These are phyloP conservation scores for Xanthoconium separans DNA, from an alignment of 1,284 basidiomycete species.

Conservation along the genomic window DNA sequence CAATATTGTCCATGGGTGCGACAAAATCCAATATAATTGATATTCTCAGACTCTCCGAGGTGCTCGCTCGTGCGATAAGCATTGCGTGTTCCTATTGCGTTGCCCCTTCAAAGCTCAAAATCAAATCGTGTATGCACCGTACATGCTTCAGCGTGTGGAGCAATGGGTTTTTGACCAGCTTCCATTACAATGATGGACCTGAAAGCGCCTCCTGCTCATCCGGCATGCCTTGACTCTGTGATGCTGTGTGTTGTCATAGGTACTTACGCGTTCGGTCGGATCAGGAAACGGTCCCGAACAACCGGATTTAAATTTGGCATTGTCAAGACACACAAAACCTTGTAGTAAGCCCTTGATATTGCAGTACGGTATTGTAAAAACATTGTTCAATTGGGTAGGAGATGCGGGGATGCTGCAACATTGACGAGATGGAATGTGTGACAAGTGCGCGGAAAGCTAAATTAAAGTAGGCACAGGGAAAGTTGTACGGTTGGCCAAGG, in stretches of 20 bases:
- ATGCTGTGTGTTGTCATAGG: conserved; percentile 18
- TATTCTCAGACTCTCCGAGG: neutral
- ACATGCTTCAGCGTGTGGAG: too few species aligned
- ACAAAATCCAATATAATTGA: neutral
- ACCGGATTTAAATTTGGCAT: conserved; percentile 6
- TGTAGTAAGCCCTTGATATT: conserved; percentile 29
- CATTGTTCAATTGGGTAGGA: conserved; percentile 41
- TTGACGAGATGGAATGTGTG: conserved; percentile 42
- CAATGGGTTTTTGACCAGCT: neutral
- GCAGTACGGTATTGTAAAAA: conserved; percentile 37
- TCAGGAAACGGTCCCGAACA: conserved; percentile 6
- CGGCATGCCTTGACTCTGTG: conserved; percentile 1
- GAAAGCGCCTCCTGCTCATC: neutral
- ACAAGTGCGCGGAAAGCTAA: conserved; percentile 34
- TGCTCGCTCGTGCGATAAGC: too few species aligned
- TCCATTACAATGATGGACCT: conserved; percentile 1
- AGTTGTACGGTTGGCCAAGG: conserved; percentile 29
- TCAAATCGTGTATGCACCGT: too few species aligned
- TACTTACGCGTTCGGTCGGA: conserved; percentile 8
- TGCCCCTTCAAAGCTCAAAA: too few species aligned
- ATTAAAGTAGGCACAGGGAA: conserved; percentile 34
- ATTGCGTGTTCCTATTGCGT: too few species aligned
- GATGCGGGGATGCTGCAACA: conserved; percentile 49
- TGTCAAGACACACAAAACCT: conserved; percentile 7
- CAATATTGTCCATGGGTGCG: neutral